Base-by-base conservation (phyloP, 192 early-diverging fungal genomes). In the Backusella luteola region DNA sequence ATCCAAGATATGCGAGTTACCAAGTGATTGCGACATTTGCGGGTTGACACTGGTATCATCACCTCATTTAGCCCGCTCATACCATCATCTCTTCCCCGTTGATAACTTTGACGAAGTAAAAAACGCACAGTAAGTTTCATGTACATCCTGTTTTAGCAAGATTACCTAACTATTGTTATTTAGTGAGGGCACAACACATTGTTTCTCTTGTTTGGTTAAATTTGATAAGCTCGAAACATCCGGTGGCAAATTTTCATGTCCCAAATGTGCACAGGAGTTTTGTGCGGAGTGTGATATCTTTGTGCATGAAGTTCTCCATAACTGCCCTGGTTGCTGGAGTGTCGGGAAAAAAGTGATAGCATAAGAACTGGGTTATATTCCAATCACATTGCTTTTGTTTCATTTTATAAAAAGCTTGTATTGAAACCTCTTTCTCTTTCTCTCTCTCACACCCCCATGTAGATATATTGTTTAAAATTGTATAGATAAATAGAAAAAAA, bases 21-120 rank as follows among this genome's bases (percentile, higher is more conserved):
- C 97, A 5, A 94, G 91, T 32, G 95, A 98, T 71, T 99, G 97
- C 80, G 93, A 94, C 63, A 88, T 99, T 19, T 99, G 96, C 82
- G 89, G 87, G 0, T 82, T 99, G 73, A 94, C 94, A 0, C 79
- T 99, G 46, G 96, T 98, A 3, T 95, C 94, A 4, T 93, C 91
- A 46, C 96, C 96, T 35, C 90, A 95, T 82, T 78, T 99, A 71
- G 96, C 97, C 4, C 78, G 97, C 66, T 95, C 95, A 44, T 99
- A 97, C 80, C 96, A 95, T 69, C 96, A 99, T 75, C 82, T 99
- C 44, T 99, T 99, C 80, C 96, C 97, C 0, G 93, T 96, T 12
- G 90, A 90, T 70, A 95, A 93, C 42, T 99, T 89, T 84, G 79
- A 83, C 19, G 95, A 97, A 76, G 76, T 93, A 17, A 63, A 87